phyloP scores from a whole-genome alignment of 139 green algal species.

The Micractinium sp. region DNA sequence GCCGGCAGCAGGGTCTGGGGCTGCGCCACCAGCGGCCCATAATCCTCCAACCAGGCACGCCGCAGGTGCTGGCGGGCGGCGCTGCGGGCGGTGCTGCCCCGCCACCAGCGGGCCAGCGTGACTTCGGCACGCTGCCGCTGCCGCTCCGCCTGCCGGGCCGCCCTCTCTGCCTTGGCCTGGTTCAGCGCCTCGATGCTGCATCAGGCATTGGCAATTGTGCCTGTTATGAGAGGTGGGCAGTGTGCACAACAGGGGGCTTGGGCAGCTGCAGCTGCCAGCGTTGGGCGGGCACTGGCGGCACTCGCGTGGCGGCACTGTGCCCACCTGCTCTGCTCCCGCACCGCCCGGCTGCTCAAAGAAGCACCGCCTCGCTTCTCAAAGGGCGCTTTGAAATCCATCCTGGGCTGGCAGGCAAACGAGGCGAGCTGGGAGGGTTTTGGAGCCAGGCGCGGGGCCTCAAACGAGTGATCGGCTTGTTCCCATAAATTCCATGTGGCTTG shows the following conservation, averaged over 20 bases:
- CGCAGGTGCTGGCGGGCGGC: neutral
- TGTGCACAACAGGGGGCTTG: neutral
- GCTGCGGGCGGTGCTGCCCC: neutral
- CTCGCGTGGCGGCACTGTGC: neutral
- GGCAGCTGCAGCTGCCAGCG: neutral
- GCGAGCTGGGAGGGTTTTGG: too few species aligned
- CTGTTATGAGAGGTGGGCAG: neutral
- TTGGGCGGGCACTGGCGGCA: neutral
- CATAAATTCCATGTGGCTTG: too few species aligned
- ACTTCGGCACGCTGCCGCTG: neutral
- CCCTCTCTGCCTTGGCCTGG: slow-evolving; percentile 26
- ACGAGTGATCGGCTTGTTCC: too few species aligned
- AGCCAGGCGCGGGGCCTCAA: too few species aligned
- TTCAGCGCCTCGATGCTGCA: slow-evolving; percentile 16
- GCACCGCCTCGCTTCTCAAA: too few species aligned
- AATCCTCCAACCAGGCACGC: slow-evolving; percentile 15
- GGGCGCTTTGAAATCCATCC: too few species aligned
- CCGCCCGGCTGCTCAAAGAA: neutral
- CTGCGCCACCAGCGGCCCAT: slow-evolving; percentile 9
- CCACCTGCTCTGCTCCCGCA: slow-evolving; percentile 19
- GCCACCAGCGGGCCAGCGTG: slow-evolving; percentile 6
- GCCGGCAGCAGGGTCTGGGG: neutral
- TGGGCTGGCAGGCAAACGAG: too few species aligned
- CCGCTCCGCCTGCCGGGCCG: slow-evolving; percentile 9
- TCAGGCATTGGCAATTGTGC: neutral